Evolutionary conservation across 106 monocot species (phyloP), one percentile per base, ranked within the genome.

Genomic region (Cymbidium sinense): DNA sequence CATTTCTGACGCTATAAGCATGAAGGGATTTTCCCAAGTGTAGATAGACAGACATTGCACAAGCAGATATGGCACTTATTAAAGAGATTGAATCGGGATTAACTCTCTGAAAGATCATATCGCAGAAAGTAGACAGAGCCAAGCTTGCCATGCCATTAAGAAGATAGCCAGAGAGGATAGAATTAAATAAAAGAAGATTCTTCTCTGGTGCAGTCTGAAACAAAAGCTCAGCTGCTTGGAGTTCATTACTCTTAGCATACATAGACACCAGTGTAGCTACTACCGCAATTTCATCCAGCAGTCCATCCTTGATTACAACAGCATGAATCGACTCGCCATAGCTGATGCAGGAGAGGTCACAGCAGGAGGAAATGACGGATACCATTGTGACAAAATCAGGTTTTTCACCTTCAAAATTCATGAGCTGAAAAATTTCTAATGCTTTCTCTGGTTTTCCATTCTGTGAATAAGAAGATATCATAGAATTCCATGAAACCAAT

Each of bases 131-230:
- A 50, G 77, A 70, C 23, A 93, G 41, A 77, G 58, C 79, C 37
- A 36, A 30, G 30, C 43, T 15, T 51, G 82, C 82, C 4, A 77
- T 17, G 27, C 76, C 84, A 73, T 90, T 84, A 13, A 73, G 51
- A 78, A 90, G 70, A 78, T 78, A 85, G 19, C 83, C 90, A 70
- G 93, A 93, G 31, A 90, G 61, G 77, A 93, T 85, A 43, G 83
- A 84, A 79, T 90, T 90, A 76, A 62, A 93, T 20, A 88, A 70
- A 13, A 93, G 79, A 39, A 88, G 76, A 64, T 67, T 88, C 52
- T 90, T 90, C 77, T 81, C 81, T 0, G 82, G 37, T 36, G 76
- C 27, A 4, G 43, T 35, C 29, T 47, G 8, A 75, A 86, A 90
- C 35, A 93, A 31, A 76, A 34, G 73, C 9, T 23, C 17, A 50